phyloP scores from a whole-genome alignment of 2,329 filamentous ascomycete species.

The Basipetospora chlamydospora region DNA sequence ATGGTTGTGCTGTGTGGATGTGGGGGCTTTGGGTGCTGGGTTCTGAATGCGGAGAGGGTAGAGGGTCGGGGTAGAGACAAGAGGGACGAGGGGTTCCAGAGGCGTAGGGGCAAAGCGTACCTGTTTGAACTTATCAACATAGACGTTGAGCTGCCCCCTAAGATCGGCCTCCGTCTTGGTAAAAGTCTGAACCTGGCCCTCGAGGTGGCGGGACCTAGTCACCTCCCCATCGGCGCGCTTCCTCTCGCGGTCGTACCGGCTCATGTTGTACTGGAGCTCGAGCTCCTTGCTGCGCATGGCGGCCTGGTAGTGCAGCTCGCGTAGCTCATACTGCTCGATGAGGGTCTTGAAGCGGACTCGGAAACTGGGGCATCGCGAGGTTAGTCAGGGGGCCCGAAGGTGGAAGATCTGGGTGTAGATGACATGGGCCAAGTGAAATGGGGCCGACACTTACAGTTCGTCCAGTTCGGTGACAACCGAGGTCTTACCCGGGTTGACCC shows the following conservation, averaged over 20 bases:
- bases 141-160: conserved; percentile 89
- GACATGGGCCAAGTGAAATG: no score
- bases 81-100: conserved; percentile 11
- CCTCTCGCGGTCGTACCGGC: conserved; percentile 77
- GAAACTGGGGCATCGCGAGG: conserved; percentile 36
- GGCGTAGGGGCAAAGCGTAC: conserved; percentile 34
- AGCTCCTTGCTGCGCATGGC: conserved; percentile 88
- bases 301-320: conserved; percentile 86
- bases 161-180: conserved; percentile 92
- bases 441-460: conserved; percentile 51
- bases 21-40: no score
- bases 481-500: conserved; percentile 67
- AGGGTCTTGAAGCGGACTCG: conserved; percentile 86
- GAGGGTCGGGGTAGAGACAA: not conserved
- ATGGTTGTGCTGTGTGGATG: no score
- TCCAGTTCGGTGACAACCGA: conserved; percentile 78
- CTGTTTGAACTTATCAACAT: conserved; percentile 99
- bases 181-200: conserved; percentile 84
- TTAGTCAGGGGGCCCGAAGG: not conserved
- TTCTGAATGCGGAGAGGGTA: no score
- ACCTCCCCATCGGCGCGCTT: conserved; percentile 75
- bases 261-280: conserved; percentile 84
- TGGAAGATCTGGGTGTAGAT: no score
- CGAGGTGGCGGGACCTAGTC: conserved; percentile 68
- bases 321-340: conserved; percentile 90